These are phyloP conservation scores for Penicillium egyptiacum DNA, from an alignment of 495 filamentous ascomycete genomes.

Conservation along the genomic window DNA sequence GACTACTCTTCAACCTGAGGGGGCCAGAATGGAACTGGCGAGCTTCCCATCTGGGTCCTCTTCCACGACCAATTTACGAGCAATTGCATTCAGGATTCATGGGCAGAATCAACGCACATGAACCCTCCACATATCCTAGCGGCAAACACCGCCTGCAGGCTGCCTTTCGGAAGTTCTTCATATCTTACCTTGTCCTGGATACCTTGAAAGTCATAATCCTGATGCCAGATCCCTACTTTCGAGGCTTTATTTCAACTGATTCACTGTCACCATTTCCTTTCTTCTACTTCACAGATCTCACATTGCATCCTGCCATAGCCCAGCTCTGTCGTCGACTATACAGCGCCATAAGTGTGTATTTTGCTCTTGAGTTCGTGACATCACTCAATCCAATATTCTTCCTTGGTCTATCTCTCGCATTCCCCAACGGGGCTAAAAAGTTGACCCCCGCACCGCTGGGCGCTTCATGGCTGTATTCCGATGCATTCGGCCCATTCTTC, in stretches of 20 bases:
- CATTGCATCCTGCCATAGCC: conserved; percentile 31
- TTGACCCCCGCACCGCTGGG: conserved; percentile 48
- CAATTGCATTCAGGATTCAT: conserved; percentile 33
- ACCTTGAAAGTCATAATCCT: conserved; percentile 58
- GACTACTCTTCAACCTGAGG: conserved; percentile 67
- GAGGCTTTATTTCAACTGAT: conserved; percentile 37
- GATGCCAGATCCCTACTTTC: conserved; percentile 76
- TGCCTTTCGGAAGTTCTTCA: conserved; percentile 47
- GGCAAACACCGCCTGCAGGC: conserved; percentile 48
- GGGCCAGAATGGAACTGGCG: conserved; percentile 80
- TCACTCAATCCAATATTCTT: conserved; percentile 57
- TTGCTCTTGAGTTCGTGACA: conserved; percentile 56
- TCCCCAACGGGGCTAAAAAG: conserved; percentile 37
- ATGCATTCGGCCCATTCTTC: conserved; percentile 58
- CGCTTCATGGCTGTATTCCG: conserved; percentile 66
- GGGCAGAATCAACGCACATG: conserved; percentile 5
- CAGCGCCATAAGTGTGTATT: conserved; percentile 49
- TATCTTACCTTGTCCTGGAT: conserved; percentile 65
- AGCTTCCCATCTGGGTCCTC: conserved; percentile 56
- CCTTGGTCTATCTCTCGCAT: conserved; percentile 50
- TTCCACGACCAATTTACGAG: conserved; percentile 51
- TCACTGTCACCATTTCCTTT: conserved; percentile 44
- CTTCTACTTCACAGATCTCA: conserved; percentile 38
- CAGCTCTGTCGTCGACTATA: conserved; percentile 51
- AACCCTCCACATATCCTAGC: conserved; percentile 14